Base-by-base conservation (phyloP, 805 yeast genomes). In the Zygotorulaspora sp. region DNA sequence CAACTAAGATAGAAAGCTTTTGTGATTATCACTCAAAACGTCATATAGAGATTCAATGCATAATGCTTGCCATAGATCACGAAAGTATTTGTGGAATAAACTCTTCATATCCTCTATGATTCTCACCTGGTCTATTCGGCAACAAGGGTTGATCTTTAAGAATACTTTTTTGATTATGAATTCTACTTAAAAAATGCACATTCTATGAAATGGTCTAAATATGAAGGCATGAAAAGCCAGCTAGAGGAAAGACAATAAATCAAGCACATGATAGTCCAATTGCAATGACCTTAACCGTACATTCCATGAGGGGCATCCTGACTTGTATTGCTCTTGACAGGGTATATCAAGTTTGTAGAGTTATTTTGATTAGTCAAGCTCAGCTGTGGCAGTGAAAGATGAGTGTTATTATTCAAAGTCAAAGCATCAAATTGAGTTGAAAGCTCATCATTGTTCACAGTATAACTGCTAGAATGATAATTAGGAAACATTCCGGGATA, bases 401-500 rank as follows among this genome's bases (percentile, higher is more conserved):
- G 58, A 2, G 62, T 55, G 14, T 52, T 53, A 37, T 58, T 59
- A 29, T 45, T 52, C 29, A 58, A 31, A 17, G 48, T 42, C 16
- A 58, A 33, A 53, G 47, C 52, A 30, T 60, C 65, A 28, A 60
- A 50, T 20, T 57, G 58, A 4, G 55, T 49, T 1, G 52, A 29
- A 4, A 58, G 13, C 20, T 60, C 65, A 23, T 56, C 63, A 8
- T 35, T 47, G 16, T 33, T 46, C 10, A 40, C 37, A 14, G 47
- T 13, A 39, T 45, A 51, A 12, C 40, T 38, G 15, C 43, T 45
- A 13, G 25, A 33, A 18, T 28, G 35, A 7, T 44, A 48, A 13
- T 35, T 48, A 0, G 65, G 62, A 27, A 56, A 60, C 36, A 48
- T 44, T 1, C 62, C 63, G n/a, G 65, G 62, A 35, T 58, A 60